A percentile compares a stretch with the other conserved stretches of the same genome.
Conservation (phyloP, 2,329 filamentous ascomycete genomes). For the Paecilomyces variotii region DNA sequence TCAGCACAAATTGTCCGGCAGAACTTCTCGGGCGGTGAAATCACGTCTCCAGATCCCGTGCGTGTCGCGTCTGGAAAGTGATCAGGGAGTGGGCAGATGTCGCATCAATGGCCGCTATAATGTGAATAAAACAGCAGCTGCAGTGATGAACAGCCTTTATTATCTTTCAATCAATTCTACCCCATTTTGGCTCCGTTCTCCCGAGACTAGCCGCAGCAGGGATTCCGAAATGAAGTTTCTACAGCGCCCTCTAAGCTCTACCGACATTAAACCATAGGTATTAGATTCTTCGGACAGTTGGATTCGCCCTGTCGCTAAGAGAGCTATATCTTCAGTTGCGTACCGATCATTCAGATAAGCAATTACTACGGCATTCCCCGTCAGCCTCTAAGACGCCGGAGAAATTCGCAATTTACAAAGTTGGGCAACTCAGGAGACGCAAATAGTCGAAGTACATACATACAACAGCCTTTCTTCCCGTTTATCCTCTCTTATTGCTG, state of each 20-base stretch:
- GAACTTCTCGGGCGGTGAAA: neutral
- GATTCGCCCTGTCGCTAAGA: neutral
- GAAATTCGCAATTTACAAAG: constrained; percentile 22
- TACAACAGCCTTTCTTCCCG: neutral
- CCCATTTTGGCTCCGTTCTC: neutral
- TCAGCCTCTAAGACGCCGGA: constrained; percentile 22
- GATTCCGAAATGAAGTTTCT: neutral
- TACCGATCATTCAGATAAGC: neutral
- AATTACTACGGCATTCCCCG: neutral
- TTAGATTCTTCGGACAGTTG: neutral
- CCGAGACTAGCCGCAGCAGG: too few relatives aligned
- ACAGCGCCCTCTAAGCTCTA: neutral
- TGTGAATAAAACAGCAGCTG: neutral
- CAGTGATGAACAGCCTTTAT: neutral
- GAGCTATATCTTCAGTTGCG: neutral
- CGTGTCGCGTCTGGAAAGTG: neutral
- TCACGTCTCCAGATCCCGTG: neutral
- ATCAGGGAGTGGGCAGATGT: neutral
- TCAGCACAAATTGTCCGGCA: neutral
- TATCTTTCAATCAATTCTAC: neutral
- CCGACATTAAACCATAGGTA: neutral
- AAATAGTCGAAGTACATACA: constrained; percentile 22
- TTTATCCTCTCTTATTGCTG: constrained; percentile 2
- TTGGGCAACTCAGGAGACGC: constrained; percentile 9
- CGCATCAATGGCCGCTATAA: neutral